Conservation (phyloP, 1,284 basidiomycete genomes). For the Apiotrichum montevideense region DNA sequence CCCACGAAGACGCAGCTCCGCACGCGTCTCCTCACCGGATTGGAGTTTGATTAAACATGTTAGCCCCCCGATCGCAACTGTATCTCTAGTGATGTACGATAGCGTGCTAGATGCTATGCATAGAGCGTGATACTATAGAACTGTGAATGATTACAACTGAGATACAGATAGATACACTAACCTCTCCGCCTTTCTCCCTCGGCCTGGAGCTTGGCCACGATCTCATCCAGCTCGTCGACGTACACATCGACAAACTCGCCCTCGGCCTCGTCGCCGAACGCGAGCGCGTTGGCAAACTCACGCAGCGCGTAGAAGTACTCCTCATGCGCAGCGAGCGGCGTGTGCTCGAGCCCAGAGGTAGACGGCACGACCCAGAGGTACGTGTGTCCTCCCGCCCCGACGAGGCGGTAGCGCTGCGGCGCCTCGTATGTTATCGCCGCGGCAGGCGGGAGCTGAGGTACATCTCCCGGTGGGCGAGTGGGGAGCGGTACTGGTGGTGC, state of each 20-base stretch:
- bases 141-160: too few species aligned
- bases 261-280: not conserved
- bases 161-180: too few species aligned
- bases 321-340: slow-evolving; percentile 17
- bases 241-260: slow-evolving; percentile 12
- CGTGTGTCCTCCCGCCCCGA: slow-evolving; percentile 15
- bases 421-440: not conserved
- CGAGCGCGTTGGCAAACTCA: slow-evolving; percentile 6
- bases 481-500: too few species aligned
- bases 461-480: too few species aligned
- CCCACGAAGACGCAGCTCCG: slow-evolving; percentile 28
- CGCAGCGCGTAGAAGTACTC: slow-evolving; percentile 10
- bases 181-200: too few species aligned
- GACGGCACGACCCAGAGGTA: slow-evolving; percentile 47
- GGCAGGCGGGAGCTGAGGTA: too few species aligned
- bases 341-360: slow-evolving; percentile 44
- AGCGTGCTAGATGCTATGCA: too few species aligned
- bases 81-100: slow-evolving; percentile 1
- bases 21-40: slow-evolving; percentile 16
- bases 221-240: slow-evolving; percentile 12
- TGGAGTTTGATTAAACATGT: slow-evolving; percentile 10
- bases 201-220: slow-evolving; percentile 6
- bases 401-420: slow-evolving; percentile 4
- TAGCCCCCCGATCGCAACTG: too few species aligned
- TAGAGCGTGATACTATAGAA: too few species aligned